Evolutionary conservation across 495 filamentous ascomycete genomes (phyloP).

Genomic region (Podospora bellae-mahoneyi): DNA sequence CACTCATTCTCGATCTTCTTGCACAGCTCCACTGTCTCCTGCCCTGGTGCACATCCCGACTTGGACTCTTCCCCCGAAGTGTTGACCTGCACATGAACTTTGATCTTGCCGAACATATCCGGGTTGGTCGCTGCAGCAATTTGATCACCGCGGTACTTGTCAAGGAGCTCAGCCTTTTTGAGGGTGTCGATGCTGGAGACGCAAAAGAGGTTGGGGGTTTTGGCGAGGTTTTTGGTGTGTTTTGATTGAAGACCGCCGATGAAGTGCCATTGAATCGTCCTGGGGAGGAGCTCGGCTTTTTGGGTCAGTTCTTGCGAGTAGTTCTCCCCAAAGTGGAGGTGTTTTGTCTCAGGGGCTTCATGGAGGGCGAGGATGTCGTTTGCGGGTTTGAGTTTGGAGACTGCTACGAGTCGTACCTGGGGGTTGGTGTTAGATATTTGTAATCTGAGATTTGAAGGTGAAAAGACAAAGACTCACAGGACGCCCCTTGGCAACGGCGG

Average conservation of each 20-base stretch:
- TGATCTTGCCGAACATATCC: constrained; percentile 41
- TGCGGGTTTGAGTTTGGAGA: constrained; percentile 90
- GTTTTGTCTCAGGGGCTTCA: constrained; percentile 48
- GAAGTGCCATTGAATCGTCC: constrained; percentile 87
- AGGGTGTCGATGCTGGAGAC: constrained; percentile 83
- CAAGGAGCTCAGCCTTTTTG: constrained; percentile 80
- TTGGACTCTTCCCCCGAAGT: constrained; percentile 87
- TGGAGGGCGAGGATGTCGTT: constrained; percentile 84
- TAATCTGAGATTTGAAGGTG: neutral
- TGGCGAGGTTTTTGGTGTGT: constrained; percentile 68
- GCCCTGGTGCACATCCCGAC: constrained; percentile 68
- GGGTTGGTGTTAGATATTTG: neutral
- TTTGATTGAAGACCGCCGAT: constrained; percentile 79
- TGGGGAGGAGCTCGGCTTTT: constrained; percentile 76
- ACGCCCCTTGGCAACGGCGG: constrained; percentile 44
- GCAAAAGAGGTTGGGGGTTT: constrained; percentile 86
- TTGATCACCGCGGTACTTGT: constrained; percentile 68
- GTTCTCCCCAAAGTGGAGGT: constrained; percentile 93
- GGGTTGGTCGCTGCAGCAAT: constrained; percentile 20
- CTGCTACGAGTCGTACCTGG: constrained; percentile 81
- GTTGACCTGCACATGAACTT: constrained; percentile 89
- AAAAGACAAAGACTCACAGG: constrained; percentile 34
- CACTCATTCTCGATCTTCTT: constrained; percentile 64
- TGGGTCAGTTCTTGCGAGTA: constrained; percentile 89
- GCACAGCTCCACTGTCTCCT: constrained; percentile 58